Conservation (phyloP, 257 asterid species). For the Nicotiana obtusifolia region DNA sequence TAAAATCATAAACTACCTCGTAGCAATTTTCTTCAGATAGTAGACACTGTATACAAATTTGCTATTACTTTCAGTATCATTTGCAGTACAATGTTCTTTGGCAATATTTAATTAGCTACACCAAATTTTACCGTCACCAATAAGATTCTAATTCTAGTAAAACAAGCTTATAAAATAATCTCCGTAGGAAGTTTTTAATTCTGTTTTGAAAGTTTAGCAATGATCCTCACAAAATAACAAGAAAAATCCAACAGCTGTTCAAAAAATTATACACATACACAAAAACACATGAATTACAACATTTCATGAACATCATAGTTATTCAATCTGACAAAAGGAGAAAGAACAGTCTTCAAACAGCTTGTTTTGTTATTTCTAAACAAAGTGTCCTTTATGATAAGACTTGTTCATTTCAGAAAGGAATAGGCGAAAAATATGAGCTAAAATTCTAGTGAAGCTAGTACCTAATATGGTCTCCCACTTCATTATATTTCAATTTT, state of each 20-base stretch:
- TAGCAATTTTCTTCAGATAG: neutral
- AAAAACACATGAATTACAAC: neutral
- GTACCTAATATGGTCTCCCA: neutral
- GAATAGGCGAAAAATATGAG: neutral
- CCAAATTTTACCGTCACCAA: neutral
- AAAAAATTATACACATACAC: neutral
- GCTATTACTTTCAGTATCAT: neutral
- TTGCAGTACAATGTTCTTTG: neutral
- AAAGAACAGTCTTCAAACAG: neutral
- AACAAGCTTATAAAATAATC: neutral
- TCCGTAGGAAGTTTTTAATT: neutral
- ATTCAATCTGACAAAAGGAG: neutral
- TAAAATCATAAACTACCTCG: neutral
- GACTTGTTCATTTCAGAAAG: neutral
- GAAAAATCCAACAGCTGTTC: neutral
- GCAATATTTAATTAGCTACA: neutral
- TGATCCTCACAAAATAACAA: conserved; percentile 1
- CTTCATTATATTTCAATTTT: neutral
- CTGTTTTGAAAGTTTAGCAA: neutral
- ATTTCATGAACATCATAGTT: neutral
- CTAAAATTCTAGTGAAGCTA: neutral
- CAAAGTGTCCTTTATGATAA: neutral
- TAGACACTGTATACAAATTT: neutral
- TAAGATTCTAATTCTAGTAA: neutral
- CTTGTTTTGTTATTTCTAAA: neutral